Conservation (phyloP, 768 basidiomycete genomes). For the Antrodiella citrinella region DNA sequence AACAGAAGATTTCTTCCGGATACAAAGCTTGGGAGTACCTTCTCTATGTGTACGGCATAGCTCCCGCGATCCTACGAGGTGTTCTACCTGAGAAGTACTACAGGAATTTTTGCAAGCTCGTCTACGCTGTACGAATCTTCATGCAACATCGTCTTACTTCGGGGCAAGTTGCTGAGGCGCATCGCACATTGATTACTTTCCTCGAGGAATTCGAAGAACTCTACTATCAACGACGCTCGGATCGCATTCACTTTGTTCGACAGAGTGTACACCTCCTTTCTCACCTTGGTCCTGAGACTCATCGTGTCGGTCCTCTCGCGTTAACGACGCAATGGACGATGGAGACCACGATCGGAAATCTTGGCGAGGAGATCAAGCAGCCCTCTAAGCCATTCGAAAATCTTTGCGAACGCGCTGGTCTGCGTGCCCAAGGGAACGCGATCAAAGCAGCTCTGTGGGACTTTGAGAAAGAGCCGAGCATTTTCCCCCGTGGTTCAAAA, state of each 20-base stretch:
- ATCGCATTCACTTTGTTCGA: conserved; percentile 25
- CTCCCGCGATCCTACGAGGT: conserved; percentile 17
- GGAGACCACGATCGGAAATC: conserved; percentile 15
- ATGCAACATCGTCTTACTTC: conserved; percentile 9
- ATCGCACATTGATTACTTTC: conserved; percentile 20
- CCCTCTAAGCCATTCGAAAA: conserved; percentile 17
- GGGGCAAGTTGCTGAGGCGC: conserved; percentile 14
- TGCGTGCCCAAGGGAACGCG: conserved; percentile 14
- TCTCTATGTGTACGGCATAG: conserved; percentile 13
- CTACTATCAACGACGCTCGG: conserved; percentile 22
- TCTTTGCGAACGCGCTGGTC: conserved; percentile 13
- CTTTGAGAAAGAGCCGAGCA: neutral
- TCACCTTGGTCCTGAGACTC: conserved; percentile 21
- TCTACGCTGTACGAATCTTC: conserved; percentile 14
- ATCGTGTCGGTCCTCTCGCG: conserved; percentile 8
- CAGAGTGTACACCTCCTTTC: conserved; percentile 25
- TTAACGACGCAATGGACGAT: conserved; percentile 16
- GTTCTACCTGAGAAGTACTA: conserved; percentile 17
- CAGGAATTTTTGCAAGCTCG: conserved; percentile 19
- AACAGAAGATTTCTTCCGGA: conserved; percentile 27
- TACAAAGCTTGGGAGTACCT: conserved; percentile 24
- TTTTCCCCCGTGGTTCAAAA: conserved; percentile 2
- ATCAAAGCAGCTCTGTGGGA: conserved; percentile 4
- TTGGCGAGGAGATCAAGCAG: conserved; percentile 16
- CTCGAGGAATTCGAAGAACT: conserved; percentile 25